Evolutionary conservation across 306 rosid genomes (phyloP).

Genomic region (Prunus mume): DNA sequence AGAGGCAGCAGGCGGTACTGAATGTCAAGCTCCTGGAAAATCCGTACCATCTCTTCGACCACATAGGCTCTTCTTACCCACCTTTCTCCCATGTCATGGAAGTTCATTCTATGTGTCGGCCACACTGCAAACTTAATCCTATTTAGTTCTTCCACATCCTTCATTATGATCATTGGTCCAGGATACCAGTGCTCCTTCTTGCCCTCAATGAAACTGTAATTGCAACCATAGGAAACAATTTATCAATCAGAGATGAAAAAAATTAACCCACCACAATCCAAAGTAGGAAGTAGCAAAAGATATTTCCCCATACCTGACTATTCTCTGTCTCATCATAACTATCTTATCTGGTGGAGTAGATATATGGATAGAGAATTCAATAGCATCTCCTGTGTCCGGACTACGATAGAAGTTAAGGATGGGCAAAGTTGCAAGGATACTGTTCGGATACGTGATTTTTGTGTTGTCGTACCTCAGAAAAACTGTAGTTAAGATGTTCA

Average conservation of each 20-base stretch:
- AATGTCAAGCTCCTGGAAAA: conserved; percentile 72
- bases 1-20: conserved; percentile 66
- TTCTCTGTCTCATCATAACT: conserved; percentile 56
- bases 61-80: conserved; percentile 52
- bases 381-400: conserved; percentile 82
- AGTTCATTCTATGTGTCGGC: conserved; percentile 75
- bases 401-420: conserved; percentile 83
- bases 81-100: conserved; percentile 87
- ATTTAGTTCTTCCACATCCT: conserved; percentile 51
- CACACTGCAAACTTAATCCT: conserved; percentile 60
- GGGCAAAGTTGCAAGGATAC: conserved; percentile 64
- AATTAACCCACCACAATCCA: background rate
- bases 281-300: background rate
- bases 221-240: background rate
- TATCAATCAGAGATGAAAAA: background rate
- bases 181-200: conserved; percentile 92
- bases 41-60: conserved; percentile 74
- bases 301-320: conserved; percentile 43
- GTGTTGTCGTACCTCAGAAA: conserved; percentile 71
- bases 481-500: conserved; percentile 93
- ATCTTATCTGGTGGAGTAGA: conserved; percentile 76
- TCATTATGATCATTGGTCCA: conserved; percentile 53
- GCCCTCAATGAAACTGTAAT: conserved; percentile 72
- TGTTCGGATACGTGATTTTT: conserved; percentile 63
- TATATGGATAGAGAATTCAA: conserved; percentile 71